Percentiles rank a stretch among this genome's conserved stretches.
Evolutionary conservation across 805 yeast species (phyloP).

Genomic region (Suhomyces tanzawaensis): DNA sequence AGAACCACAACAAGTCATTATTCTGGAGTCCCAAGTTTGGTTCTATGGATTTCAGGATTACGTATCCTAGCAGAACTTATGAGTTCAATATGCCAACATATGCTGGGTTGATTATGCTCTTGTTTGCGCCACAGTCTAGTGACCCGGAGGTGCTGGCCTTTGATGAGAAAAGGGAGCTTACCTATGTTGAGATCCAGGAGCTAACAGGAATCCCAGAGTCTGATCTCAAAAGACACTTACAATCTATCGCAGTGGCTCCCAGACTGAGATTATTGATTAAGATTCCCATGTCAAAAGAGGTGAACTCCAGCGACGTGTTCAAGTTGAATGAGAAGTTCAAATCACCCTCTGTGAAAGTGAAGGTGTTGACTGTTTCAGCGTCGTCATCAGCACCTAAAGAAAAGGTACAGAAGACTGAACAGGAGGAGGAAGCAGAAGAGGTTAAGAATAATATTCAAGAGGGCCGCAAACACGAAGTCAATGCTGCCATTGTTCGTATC

Average conservation of each 20-base stretch:
- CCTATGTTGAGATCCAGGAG: conserved; percentile 60
- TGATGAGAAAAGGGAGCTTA: conserved; percentile 52
- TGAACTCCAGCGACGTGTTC: conserved; percentile 62
- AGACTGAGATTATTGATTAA: conserved; percentile 72
- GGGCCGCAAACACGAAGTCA: conserved; percentile 65
- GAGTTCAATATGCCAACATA: conserved; percentile 78
- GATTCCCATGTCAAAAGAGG: conserved; percentile 70
- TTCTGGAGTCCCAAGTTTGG: conserved; percentile 85
- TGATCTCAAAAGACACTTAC: conserved; percentile 75
- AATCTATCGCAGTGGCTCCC: conserved; percentile 82
- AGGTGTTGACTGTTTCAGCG: conserved; percentile 66
- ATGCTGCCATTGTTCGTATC: conserved; percentile 85
- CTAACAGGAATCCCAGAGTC: conserved; percentile 68
- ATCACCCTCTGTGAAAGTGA: conserved; percentile 65
- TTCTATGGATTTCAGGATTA: conserved; percentile 71
- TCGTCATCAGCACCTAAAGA: conserved; percentile 19
- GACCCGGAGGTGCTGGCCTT: conserved; percentile 37
- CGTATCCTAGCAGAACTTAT: conserved; percentile 66
- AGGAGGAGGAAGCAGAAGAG: conserved; percentile 50
- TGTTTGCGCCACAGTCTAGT: conserved; percentile 53
- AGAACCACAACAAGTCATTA: conserved; percentile 40
- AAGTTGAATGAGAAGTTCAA: conserved; percentile 66
- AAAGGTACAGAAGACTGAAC: conserved; percentile 39
- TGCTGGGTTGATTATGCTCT: conserved; percentile 72
- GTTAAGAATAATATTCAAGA: conserved; percentile 58